Percentiles rank a stretch among this genome's conserved stretches.
phyloP scores from a whole-genome alignment of 2,329 filamentous ascomycete species.

The Orbilia brochopaga region DNA sequence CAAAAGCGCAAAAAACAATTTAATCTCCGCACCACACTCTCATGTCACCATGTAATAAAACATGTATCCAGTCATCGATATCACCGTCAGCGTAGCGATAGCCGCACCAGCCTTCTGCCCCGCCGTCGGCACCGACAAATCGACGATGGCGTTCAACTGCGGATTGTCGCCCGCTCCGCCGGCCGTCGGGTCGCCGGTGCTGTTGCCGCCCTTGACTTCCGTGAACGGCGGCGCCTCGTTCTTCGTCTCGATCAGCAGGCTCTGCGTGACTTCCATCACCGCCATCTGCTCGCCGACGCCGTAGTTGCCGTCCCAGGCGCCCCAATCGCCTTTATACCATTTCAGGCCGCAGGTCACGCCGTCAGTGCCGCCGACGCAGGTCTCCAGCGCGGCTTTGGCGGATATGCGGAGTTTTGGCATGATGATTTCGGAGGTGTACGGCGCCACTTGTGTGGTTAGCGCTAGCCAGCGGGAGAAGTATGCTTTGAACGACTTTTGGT shows the following conservation, averaged over 20 bases:
- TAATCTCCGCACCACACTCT: not conserved
- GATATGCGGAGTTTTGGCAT: conserved; percentile 62
- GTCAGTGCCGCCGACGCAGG: conserved; percentile 65
- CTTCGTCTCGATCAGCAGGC: conserved; percentile 63
- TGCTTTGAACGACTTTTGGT: conserved; percentile 73
- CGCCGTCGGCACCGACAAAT: conserved; percentile 26
- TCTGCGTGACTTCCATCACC: conserved; percentile 69
- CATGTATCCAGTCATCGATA: conserved; percentile 50
- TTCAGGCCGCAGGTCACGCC: conserved; percentile 67
- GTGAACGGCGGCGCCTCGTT: conserved; percentile 61
- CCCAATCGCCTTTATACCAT: conserved; percentile 68
- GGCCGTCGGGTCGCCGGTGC: conserved; percentile 59
- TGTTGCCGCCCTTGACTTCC: conserved; percentile 66
- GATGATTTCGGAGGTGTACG: conserved; percentile 63
- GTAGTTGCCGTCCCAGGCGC: conserved; percentile 58
- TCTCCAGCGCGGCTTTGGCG: conserved; percentile 64
- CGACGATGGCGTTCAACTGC: conserved; percentile 45
- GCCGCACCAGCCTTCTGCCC: conserved; percentile 46
- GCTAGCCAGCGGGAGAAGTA: conserved; percentile 71
- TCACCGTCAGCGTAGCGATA: conserved; percentile 42
- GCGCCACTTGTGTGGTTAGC: conserved; percentile 65
- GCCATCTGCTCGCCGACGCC: conserved; percentile 69
- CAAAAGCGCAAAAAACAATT: conserved; percentile 2
- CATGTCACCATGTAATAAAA: conserved; percentile 49
- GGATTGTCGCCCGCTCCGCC: conserved; percentile 55